Conservation (phyloP, 306 rosid species). For the Cajanus cajan region DNA sequence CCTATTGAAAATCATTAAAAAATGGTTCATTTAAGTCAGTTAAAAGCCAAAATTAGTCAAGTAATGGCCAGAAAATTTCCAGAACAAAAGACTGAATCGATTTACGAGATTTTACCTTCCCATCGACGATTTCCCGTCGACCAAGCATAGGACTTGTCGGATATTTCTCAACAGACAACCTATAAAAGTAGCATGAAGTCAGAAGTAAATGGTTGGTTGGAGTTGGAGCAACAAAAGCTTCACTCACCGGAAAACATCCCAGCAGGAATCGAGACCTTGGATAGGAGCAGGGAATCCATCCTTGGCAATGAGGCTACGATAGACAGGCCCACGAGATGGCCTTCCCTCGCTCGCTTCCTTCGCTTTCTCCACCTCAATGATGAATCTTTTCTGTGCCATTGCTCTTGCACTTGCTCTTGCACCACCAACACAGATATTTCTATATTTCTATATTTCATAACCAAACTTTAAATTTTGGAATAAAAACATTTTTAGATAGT, state of each 20-base stretch:
- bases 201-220: neutral
- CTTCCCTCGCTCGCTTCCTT: constrained; percentile 52
- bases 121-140: constrained; percentile 58
- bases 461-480: too few relatives aligned
- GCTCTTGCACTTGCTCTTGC: neutral
- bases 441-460: too few relatives aligned
- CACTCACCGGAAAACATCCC: constrained; percentile 93
- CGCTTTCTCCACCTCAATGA: constrained; percentile 68
- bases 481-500: too few relatives aligned
- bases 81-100: neutral
- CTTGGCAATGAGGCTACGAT: constrained; percentile 80
- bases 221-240: too few relatives aligned
- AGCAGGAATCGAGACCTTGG: constrained; percentile 70
- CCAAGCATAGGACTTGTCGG: constrained; percentile 83
- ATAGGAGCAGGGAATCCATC: constrained; percentile 77
- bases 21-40: constrained; percentile 22
- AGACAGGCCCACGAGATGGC: constrained; percentile 76
- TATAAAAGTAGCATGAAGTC: constrained; percentile 32
- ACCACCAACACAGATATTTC: neutral
- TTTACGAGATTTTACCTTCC: constrained; percentile 48
- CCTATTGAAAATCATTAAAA: too few relatives aligned
- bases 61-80: constrained; percentile 5
- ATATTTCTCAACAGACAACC: constrained; percentile 76
- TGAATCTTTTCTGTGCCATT: constrained; percentile 58
- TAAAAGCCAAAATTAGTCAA: constrained; percentile 6